Evolutionary conservation across 805 yeast genomes (phyloP).

Genomic region (Torulaspora franciscae): DNA sequence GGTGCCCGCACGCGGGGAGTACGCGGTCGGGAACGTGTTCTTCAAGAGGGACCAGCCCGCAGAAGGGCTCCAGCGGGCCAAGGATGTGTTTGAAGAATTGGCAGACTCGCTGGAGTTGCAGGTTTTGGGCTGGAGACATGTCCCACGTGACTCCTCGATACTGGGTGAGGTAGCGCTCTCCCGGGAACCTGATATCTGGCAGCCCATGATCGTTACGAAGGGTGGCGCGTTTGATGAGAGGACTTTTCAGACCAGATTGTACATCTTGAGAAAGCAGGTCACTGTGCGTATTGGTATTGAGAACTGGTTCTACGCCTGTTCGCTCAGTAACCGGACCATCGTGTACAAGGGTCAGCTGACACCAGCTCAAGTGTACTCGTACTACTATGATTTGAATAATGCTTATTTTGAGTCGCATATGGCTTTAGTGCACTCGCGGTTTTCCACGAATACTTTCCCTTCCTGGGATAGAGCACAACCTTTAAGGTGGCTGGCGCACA

Average conservation of each 20-base stretch:
- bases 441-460: conserved; percentile 97
- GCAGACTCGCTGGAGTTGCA: conserved; percentile 71
- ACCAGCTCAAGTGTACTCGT: conserved; percentile 91
- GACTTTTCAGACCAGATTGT: conserved; percentile 76
- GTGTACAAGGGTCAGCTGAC: conserved; percentile 98
- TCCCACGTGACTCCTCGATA: conserved; percentile 91
- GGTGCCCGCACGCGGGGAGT: conserved; percentile 77
- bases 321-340: conserved; percentile 79
- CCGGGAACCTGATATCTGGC: conserved; percentile 85
- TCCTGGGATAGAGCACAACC: conserved; percentile 99
- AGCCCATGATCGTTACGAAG: conserved; percentile 83
- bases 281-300: conserved; percentile 88
- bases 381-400: conserved; percentile 87
- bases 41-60: conserved; percentile 68
- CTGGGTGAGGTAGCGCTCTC: conserved; percentile 92
- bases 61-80: conserved; percentile 59
- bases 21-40: conserved; percentile 92
- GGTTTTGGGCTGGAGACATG: conserved; percentile 91
- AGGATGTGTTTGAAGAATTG: conserved; percentile 71
- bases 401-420: conserved; percentile 92
- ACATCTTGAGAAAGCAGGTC: conserved; percentile 81
- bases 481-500: conserved; percentile 93
- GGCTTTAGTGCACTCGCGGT: conserved; percentile 94
- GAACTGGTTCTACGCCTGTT: conserved; percentile 97
- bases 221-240: conserved; percentile 41